Base-by-base conservation (phyloP, 495 filamentous ascomycete species). In the Terfezia boudieri region DNA sequence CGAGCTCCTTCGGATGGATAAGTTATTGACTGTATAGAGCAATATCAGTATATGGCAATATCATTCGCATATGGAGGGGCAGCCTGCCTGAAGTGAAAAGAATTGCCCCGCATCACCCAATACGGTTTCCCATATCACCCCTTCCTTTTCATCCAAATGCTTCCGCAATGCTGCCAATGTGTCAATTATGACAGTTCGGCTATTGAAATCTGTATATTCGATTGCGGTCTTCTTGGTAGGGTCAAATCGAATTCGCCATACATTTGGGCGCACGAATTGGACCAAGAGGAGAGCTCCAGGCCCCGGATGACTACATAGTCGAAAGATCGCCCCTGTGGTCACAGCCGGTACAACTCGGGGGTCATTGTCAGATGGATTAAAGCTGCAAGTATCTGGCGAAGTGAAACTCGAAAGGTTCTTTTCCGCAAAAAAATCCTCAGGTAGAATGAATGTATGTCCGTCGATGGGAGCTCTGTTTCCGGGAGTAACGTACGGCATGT, bases 201-300 rank as follows among this genome's bases (percentile, higher is more conserved):
- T 20, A 9, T 61, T 61, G 12, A 52, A 36, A 53, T 61, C 58
- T n/a, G 50, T 35, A 35, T 57, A 61, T 10, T 53, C 58, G 7
- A 48, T 51, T 14, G 38, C 23, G 0, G 53, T 53, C n/a, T 17
- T 48, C 16, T 22, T 14, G 9, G 14, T 10, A 17, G 58, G 58
- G n/a, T 61, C 52, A 49, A 50, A 61, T n/a, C 58, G 55, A 17
- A 61, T 22, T 36, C 58, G 57, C 54, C 59, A 61, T 8, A 60
- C 55, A 8, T 37, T 57, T 4, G 60, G 60, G 14, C 60, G 20
- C 37, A 61, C n/a, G n/a, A 61, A 61, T 35, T 61, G 60, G n/a
- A 61, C 8, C 14, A 56, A 48, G n/a, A 14, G 36, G 9, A 60
- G 2, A 32, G 26, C 7, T 32, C 26, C 26, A 5, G 26, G 26